Evolutionary conservation across 1,139 yeast species (phyloP).

Genomic region (Kazachstania sp.): DNA sequence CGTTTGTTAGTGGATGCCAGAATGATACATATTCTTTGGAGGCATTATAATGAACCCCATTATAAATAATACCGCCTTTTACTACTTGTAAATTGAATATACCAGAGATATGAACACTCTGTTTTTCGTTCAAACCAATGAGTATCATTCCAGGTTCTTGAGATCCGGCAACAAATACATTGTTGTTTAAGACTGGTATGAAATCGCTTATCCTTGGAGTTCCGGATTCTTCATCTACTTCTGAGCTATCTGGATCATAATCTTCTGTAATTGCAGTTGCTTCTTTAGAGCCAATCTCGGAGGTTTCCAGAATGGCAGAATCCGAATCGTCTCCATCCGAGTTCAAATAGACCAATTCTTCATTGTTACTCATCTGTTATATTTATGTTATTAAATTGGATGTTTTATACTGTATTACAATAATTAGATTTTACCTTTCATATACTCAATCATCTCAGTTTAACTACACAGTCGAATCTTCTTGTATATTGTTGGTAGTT

Average conservation of each 20-base stretch:
- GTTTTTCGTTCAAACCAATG: constrained; percentile 28
- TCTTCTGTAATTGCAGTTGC: constrained; percentile 6
- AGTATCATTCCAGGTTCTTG: constrained; percentile 1
- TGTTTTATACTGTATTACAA: too few species aligned
- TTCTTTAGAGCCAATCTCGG: constrained; percentile 5
- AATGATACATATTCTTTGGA: constrained; percentile 32
- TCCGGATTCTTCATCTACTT: background rate
- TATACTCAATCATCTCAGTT: too few species aligned
- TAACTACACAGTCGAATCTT: too few species aligned
- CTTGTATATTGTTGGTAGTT: too few species aligned
- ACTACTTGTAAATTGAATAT: constrained; percentile 45
- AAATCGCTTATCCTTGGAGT: background rate
- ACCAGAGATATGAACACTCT: constrained; percentile 51
- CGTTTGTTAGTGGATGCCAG: constrained; percentile 45
- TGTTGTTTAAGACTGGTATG: constrained; percentile 4
- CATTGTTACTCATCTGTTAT: background rate
- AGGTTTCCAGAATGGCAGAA: background rate
- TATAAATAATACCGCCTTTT: constrained; percentile 49
- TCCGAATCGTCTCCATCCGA: constrained; percentile 5
- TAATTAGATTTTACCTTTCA: too few species aligned
- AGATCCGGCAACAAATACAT: constrained; percentile 5
- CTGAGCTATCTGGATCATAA: constrained; percentile 7
- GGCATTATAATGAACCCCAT: constrained; percentile 47
- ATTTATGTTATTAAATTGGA: too few species aligned
- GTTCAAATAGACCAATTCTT: constrained; percentile 3